A percentile compares a stretch with the other conserved stretches of the same genome.
Conservation (phyloP, 176 grass and related monocot species). For the Paspalum vaginatum region DNA sequence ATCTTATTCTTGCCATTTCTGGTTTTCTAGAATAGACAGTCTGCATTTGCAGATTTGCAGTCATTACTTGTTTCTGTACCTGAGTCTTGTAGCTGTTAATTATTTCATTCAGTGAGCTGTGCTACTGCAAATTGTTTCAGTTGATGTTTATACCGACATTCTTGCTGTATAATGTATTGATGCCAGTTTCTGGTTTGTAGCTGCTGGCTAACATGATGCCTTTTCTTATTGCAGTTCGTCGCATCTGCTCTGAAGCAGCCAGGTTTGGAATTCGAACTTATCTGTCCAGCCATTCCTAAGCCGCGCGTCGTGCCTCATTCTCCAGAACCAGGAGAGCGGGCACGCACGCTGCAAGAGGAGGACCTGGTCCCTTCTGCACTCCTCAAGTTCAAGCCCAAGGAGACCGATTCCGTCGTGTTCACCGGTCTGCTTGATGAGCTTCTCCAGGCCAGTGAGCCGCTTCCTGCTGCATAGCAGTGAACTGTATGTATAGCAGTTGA, state of each 20-base stretch:
- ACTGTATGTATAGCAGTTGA: background rate
- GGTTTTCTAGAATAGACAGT: background rate
- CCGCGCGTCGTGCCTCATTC: slow-evolving; percentile 54
- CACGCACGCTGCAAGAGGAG: slow-evolving; percentile 70
- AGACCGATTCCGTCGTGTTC: slow-evolving; percentile 68
- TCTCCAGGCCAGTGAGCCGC: slow-evolving; percentile 65
- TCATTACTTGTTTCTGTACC: background rate
- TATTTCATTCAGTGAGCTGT: background rate
- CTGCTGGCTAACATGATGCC: slow-evolving; percentile 19
- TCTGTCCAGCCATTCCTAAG: slow-evolving; percentile 61
- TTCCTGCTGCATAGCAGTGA: slow-evolving; percentile 44
- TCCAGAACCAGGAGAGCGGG: slow-evolving; percentile 49
- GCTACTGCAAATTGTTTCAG: background rate
- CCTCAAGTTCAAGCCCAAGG: slow-evolving; percentile 75
- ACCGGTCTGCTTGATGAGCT: slow-evolving; percentile 72
- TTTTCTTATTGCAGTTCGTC: slow-evolving; percentile 58
- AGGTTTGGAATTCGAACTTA: slow-evolving; percentile 79
- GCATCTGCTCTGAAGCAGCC: slow-evolving; percentile 77
- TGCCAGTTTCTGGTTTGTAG: slow-evolving; percentile 13
- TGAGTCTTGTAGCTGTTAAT: background rate
- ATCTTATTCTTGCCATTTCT: background rate
- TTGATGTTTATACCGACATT: background rate
- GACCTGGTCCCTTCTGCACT: slow-evolving; percentile 75
- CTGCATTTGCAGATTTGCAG: background rate
- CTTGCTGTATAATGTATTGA: background rate